These are phyloP conservation scores for Penicillium sp. DNA, from an alignment of 2,329 filamentous ascomycete species.

Conservation along the genomic window DNA sequence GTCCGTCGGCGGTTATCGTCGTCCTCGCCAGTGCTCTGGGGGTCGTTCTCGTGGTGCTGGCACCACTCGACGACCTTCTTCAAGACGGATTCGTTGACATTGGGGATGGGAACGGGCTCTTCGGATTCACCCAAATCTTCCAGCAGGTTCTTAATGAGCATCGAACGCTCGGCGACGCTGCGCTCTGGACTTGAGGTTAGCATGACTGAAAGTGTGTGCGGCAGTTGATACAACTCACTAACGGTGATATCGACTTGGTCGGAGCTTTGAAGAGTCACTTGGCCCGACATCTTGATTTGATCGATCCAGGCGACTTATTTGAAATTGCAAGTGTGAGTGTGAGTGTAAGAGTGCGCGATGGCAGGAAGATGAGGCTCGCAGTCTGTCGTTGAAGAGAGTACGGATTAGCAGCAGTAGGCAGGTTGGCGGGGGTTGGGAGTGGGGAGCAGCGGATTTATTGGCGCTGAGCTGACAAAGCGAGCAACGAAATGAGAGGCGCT, in stretches of 20 bases:
- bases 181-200: conserved; percentile 57
- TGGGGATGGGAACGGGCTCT: conserved; percentile 69
- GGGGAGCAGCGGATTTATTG: neutral
- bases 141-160: conserved; percentile 97
- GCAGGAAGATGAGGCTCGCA: neutral
- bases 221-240: conserved; percentile 44
- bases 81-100: conserved; percentile 77
- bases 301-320: neutral
- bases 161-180: conserved; percentile 80
- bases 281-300: conserved; percentile 10
- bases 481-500: neutral
- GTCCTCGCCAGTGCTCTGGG: conserved; percentile 76
- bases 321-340: neutral
- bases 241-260: conserved; percentile 48
- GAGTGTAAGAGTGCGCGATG: neutral
- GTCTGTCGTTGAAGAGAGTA: neutral
- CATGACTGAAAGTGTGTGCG: conserved; percentile 41
- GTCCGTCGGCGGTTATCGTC: conserved; percentile 95
- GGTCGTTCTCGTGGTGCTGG: conserved; percentile 87
- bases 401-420: neutral
- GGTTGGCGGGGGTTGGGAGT: neutral
- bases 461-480: neutral
- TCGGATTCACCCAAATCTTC: conserved; percentile 74
- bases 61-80: conserved; percentile 99
- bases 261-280: conserved; percentile 48